Percentiles rank a stretch among this genome's conserved stretches.
Conservation (phyloP, 2,329 filamentous ascomycete genomes). For the Phialemonium atrogriseum region DNA sequence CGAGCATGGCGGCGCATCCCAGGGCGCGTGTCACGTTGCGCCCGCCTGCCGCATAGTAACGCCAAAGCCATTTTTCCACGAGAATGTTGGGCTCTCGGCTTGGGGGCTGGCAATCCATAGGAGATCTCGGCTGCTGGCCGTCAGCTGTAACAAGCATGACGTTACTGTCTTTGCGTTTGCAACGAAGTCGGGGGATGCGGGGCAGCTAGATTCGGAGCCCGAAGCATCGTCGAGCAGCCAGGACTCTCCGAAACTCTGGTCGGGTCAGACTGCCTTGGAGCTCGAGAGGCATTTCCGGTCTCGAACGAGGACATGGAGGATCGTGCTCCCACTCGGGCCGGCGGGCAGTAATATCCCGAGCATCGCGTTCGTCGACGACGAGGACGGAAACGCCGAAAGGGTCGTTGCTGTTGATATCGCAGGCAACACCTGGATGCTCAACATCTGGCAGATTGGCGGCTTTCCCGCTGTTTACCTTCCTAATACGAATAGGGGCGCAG, state of each 20-base stretch:
- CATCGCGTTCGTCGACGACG: conserved; percentile 40
- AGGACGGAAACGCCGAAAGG: conserved; percentile 37
- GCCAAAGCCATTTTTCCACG: conserved; percentile 55
- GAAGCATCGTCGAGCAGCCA: conserved; percentile 7
- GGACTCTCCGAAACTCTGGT: conserved; percentile 12
- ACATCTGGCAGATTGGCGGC: conserved; percentile 39
- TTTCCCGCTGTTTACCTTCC: conserved; percentile 2
- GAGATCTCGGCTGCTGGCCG: conserved; percentile 74
- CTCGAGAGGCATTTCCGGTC: conserved; percentile 27
- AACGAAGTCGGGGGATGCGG: conserved; percentile 8
- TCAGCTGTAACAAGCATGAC: conserved; percentile 64
- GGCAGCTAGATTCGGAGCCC: too few relatives aligned
- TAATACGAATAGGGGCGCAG: conserved; percentile 18
- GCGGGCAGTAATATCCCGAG: conserved; percentile 42
- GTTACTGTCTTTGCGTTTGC: conserved; percentile 46
- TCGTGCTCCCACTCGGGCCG: conserved; percentile 33
- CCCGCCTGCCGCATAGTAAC: conserved; percentile 3
- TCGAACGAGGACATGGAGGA: conserved; percentile 40
- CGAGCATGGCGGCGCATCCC: conserved; percentile 8
- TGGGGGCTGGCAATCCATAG: conserved; percentile 86
- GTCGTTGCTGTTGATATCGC: conserved; percentile 43
- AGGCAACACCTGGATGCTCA: conserved; percentile 38
- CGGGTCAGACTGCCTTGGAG: conserved; percentile 9
- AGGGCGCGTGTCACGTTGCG: too few relatives aligned
- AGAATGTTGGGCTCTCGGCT: conserved; percentile 69